Base-by-base conservation (phyloP, 2,329 filamentous ascomycete species). In the Dothistroma pini region DNA sequence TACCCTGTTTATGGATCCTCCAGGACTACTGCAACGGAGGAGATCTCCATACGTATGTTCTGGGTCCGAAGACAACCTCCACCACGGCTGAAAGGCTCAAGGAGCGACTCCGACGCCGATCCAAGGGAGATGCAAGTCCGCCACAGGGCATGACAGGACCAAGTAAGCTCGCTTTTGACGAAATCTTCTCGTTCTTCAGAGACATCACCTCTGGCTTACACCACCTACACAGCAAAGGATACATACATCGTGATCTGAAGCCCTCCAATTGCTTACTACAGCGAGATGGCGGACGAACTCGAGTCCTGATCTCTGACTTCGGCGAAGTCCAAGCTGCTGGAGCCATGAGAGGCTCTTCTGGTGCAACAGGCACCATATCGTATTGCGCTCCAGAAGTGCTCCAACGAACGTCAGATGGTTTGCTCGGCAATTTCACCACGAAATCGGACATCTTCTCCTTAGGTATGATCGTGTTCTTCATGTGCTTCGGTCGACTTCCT, bases 361-460 rank as follows among this genome's bases (percentile, higher is more conserved):
- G 95, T 1, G 89, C 92, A 0, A 99, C 95, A 0, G 95, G 95
- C 1, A 99, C 95, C 0, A 95, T 99, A 51, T 97, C 93, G 0
- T 99, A 97, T 75, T 51, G 75, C 32, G 95, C 95, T 0, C 95
- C 95, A 0, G 95, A 99, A 75, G 96, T 99, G 0, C 79, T 99
- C 32, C 86, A 84, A 55, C 84, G 84, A 66, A 76, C 73, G 49
- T 77, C 83, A 0, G 81, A 80, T 31, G 93, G 93, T 0, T 83
- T 83, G 0, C 93, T 90, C 69, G 92, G 90, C 8, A 96, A 97
- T 72, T 99, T 99, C 71, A 96, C 92, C 0, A 93, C 91, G 29
- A 99, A 97, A 72, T 97, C 93, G 0, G 95, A 99, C 71, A 89
- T 99, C n/a, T 99, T 99, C 75, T 97, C 93, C 0, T 80, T 99